These are phyloP conservation scores for Xylaria longipes DNA, from an alignment of 495 filamentous ascomycete species.

Conservation along the genomic window DNA sequence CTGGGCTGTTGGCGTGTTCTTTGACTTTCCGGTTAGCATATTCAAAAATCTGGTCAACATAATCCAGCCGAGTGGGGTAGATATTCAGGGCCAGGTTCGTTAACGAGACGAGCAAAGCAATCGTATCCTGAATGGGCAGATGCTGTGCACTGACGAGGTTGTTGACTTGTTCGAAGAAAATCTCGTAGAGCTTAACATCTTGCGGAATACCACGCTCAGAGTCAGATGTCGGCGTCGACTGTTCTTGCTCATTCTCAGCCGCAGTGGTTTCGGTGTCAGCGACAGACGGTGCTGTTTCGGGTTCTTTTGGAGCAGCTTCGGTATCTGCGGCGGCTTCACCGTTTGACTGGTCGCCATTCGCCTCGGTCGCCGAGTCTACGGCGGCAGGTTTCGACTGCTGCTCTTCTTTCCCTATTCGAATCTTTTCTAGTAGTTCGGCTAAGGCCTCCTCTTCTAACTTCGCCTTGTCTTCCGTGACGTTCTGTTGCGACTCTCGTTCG, in stretches of 20 bases:
- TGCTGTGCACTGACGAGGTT: conserved; percentile 89
- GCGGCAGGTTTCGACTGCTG: conserved; percentile 38
- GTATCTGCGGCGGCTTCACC: conserved; percentile 40
- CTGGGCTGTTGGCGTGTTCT: conserved; percentile 90
- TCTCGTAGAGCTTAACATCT: conserved; percentile 90
- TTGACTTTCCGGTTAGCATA: conserved; percentile 88
- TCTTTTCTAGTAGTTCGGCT: conserved; percentile 72
- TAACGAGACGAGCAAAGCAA: conserved; percentile 88
- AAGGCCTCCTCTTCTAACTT: conserved; percentile 87
- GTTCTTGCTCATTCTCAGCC: conserved; percentile 43
- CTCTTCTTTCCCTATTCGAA: conserved; percentile 71
- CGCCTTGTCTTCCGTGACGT: conserved; percentile 70
- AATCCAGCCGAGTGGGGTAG: conserved; percentile 90
- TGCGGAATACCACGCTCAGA: conserved; percentile 76
- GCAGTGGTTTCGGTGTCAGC: conserved; percentile 51
- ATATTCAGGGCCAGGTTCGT: conserved; percentile 93
- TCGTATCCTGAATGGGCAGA: conserved; percentile 92
- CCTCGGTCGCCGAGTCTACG: conserved; percentile 31
- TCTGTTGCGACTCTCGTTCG: conserved; percentile 79
- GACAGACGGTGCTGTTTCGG: conserved; percentile 46
- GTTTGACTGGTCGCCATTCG: conserved; percentile 42
- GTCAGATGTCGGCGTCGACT: conserved; percentile 47
- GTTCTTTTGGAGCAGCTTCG: conserved; percentile 42
- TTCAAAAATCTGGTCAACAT: conserved; percentile 90
- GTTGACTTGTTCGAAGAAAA: conserved; percentile 96